Evolutionary conservation across 139 green algal species (phyloP).

Genomic region (Bryopsis sp.): DNA sequence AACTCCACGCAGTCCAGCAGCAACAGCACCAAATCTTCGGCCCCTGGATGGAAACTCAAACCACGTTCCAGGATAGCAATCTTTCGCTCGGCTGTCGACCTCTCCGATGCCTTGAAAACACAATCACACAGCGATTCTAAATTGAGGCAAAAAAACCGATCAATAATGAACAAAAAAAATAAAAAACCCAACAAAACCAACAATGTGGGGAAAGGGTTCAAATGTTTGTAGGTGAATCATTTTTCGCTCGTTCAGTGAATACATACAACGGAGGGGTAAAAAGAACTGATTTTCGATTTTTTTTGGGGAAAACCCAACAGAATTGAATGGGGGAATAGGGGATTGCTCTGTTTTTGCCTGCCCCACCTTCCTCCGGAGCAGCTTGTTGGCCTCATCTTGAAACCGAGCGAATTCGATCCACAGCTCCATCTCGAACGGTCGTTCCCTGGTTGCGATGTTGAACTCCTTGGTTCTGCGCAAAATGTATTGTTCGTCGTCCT

Average conservation of each 20-base stretch:
- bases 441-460: constrained; percentile 55
- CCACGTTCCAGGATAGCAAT: constrained; percentile 55
- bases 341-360: neutral
- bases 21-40: constrained; percentile 50
- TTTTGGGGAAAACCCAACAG: too few species aligned
- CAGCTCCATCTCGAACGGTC: constrained; percentile 40
- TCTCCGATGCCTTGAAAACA: constrained; percentile 15
- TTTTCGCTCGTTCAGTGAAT: too few species aligned
- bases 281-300: too few species aligned
- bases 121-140: constrained; percentile 3
- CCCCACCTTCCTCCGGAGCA: constrained; percentile 21
- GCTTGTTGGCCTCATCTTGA: constrained; percentile 44
- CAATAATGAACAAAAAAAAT: too few species aligned
- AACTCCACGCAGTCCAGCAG: constrained; percentile 36
- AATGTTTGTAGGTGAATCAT: too few species aligned
- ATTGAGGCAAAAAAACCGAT: too few species aligned
- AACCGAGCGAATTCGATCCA: constrained; percentile 81
- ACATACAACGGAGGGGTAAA: too few species aligned
- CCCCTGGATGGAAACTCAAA: constrained; percentile 53
- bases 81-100: constrained; percentile 62
- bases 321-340: too few species aligned
- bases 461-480: constrained; percentile 55
- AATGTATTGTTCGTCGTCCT: constrained; percentile 51
- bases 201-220: too few species aligned
- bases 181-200: too few species aligned